phyloP scores from a whole-genome alignment of 805 yeast genomes.

The Ogataea ganodermae region DNA sequence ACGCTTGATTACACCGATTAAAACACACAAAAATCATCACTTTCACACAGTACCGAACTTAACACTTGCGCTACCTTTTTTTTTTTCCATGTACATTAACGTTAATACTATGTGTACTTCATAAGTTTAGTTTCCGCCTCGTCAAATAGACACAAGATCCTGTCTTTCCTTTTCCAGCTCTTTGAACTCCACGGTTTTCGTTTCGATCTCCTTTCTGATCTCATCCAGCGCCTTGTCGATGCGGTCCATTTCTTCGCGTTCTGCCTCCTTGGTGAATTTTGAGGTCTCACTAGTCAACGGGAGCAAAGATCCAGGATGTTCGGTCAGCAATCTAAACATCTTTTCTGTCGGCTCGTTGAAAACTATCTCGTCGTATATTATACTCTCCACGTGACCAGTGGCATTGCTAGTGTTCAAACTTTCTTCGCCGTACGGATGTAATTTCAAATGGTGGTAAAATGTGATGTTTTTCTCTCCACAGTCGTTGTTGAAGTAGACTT shows the following conservation, averaged over 20 bases:
- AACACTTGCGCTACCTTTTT: not conserved
- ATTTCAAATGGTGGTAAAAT: slow-evolving; percentile 83
- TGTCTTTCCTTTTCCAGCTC: slow-evolving; percentile 35
- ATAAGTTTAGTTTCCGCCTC: not conserved
- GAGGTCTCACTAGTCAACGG: slow-evolving; percentile 35
- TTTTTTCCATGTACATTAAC: not conserved
- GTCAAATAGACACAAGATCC: slow-evolving; percentile 20
- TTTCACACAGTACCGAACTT: no score
- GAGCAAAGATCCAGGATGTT: slow-evolving; percentile 59
- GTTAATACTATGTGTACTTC: slow-evolving; percentile 1
- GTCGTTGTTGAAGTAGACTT: slow-evolving; percentile 82
- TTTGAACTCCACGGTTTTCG: slow-evolving; percentile 29
- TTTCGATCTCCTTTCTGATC: slow-evolving; percentile 29
- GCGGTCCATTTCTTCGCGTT: slow-evolving; percentile 64
- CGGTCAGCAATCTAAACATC: slow-evolving; percentile 75
- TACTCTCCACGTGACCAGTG: slow-evolving; percentile 52
- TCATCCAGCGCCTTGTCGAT: slow-evolving; percentile 40
- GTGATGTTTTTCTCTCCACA: slow-evolving; percentile 86
- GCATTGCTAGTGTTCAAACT: slow-evolving; percentile 26
- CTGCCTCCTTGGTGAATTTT: slow-evolving; percentile 48
- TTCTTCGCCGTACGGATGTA: slow-evolving; percentile 77
- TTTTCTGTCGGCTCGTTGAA: slow-evolving; percentile 95
- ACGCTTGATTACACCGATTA: slow-evolving; percentile 17
- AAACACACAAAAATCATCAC: no score
- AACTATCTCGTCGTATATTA: slow-evolving; percentile 84